Base-by-base conservation (phyloP, 2,329 filamentous ascomycete genomes). In the Aspergillus felis region DNA sequence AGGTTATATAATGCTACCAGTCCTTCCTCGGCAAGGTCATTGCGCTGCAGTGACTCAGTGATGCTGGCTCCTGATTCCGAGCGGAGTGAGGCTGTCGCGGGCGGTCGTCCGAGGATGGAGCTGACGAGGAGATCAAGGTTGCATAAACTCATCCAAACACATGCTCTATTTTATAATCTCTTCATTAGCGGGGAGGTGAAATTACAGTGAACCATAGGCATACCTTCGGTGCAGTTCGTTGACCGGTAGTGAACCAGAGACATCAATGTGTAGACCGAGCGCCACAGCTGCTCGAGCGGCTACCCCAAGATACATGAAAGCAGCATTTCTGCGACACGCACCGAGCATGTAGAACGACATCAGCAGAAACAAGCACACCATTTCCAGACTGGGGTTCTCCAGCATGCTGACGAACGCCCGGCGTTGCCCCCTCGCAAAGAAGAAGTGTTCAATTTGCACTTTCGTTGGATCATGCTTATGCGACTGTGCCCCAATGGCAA, bases 241-340 rank as follows among this genome's bases (percentile, higher is more conserved):
- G 2, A 41, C 51, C 5, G 53, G 54, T 10, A 61, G 41, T 22
- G 60, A 51, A 17, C 57, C 60, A 6, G 60, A 58, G 5, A 57
- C 55, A 28, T 68, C 68, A 22, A 59, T 62, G 12, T 86, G 83
- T 6, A 87, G 64, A 0, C 84, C 85, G 0, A 87, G 64, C 0
- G 83, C 82, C 3, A 81, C 79, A 0, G 84, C 84, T 0, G 84
- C 81, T 54, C 82, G 79, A 0, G 81, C 76, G 1, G 84, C 84
- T 8, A 87, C 79, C 0, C 84, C 84, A 2, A 87, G 68, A 55
- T 87, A 87, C 81, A 87, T 85, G 54, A 85, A 87, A 0, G 84
- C 84, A 0, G 84, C 78, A 56, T 86, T 86, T 8, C 83, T 75
- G 32, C 82, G 81, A 53, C 83, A 86, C 3, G 81, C 81, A 0